Evolutionary conservation across 345 rosid genomes (phyloP).

Genomic region (Dimocarpus longan): DNA sequence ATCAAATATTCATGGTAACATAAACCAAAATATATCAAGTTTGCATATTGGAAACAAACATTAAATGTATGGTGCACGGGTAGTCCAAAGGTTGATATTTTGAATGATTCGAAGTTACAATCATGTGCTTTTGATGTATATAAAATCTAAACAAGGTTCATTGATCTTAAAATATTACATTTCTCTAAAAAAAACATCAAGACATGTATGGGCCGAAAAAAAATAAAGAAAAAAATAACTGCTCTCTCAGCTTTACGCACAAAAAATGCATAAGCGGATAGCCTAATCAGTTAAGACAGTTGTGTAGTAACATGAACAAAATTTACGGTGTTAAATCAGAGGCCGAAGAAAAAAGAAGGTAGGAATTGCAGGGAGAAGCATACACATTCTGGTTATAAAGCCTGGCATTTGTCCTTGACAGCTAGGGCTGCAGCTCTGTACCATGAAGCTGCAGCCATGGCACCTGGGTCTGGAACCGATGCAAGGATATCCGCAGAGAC

Average conservation of each 20-base stretch:
- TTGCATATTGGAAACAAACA: background rate
- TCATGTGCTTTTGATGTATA: slow-evolving; percentile 4
- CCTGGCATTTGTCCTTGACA: slow-evolving; percentile 45
- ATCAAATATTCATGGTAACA: background rate
- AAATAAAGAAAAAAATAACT: slow-evolving; percentile 22
- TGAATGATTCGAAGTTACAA: background rate
- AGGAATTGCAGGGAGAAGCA: background rate
- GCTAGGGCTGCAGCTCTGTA: slow-evolving; percentile 92
- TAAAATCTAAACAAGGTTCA: background rate
- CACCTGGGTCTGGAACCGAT: slow-evolving; percentile 88
- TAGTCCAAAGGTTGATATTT: no score
- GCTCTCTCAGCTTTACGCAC: slow-evolving; percentile 55
- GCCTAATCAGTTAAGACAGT: slow-evolving; percentile 32
- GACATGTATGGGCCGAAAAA: background rate
- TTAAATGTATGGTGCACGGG: no score
- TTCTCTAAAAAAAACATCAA: background rate
- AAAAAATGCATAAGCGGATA: slow-evolving; percentile 53
- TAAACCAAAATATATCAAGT: background rate
- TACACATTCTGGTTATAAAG: slow-evolving; percentile 20
- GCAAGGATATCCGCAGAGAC: slow-evolving; percentile 62
- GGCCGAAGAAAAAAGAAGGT: slow-evolving; percentile 10
- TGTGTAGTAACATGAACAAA: slow-evolving; percentile 20
- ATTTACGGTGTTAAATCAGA: slow-evolving; percentile 9
- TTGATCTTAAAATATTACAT: slow-evolving; percentile 6
- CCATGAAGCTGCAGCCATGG: slow-evolving; percentile 93